A percentile compares a stretch with the other conserved stretches of the same genome.
These are phyloP conservation scores for Phytopythium sindhum DNA, from an alignment of 352 stramenopile species.

Conservation along the genomic window DNA sequence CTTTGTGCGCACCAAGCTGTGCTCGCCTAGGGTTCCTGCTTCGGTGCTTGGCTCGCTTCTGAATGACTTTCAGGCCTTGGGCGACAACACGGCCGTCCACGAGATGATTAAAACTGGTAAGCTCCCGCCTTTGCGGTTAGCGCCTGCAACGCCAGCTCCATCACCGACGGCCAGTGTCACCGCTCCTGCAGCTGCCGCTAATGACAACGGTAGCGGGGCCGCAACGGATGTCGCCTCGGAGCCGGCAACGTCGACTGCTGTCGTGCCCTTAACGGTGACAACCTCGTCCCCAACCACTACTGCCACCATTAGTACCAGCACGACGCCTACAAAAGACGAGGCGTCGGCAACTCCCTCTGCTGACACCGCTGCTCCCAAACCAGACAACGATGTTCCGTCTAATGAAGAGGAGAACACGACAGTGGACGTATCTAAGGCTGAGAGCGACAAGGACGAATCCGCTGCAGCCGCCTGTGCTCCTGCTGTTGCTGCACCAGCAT, in stretches of 20 bases:
- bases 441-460: neutral
- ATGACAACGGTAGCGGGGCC: neutral
- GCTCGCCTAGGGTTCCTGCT: conserved; percentile 13
- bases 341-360: neutral
- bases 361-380: neutral
- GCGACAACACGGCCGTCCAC: conserved; percentile 23
- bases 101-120: conserved; percentile 31
- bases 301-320: neutral
- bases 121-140: conserved; percentile 14
- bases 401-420: neutral
- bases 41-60: conserved; percentile 32
- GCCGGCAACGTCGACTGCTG: neutral
- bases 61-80: conserved; percentile 38
- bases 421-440: neutral
- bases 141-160: neutral
- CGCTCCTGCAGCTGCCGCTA: neutral
- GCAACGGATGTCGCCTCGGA: neutral
- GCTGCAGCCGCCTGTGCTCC: neutral
- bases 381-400: neutral
- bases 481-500: neutral
- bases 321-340: neutral
- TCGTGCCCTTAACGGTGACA: neutral
- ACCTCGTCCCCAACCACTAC: neutral
- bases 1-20: conserved; percentile 37
- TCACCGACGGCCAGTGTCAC: neutral